Evolutionary conservation across 1,284 basidiomycete species (phyloP), one percentile per base, ranked within the genome.

Genomic region (Irpex sp.): DNA sequence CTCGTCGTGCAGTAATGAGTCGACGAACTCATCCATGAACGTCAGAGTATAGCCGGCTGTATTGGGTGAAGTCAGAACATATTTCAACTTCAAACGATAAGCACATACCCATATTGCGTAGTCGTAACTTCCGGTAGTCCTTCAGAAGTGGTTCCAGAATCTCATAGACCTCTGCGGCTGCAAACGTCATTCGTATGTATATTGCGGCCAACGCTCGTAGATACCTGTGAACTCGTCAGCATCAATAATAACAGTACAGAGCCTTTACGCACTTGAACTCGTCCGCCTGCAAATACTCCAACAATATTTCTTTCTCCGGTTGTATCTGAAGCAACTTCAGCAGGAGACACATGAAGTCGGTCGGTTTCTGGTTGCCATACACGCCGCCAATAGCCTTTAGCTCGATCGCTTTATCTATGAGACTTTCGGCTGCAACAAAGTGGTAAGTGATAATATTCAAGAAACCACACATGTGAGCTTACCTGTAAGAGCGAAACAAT

Each of bases 281-380:
- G 65, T 97, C 94, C 2, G 94, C 95, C 64, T 90, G 86, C 19
- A 99, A 80, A 73, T 99, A 99, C 72, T 98, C 97, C 4, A 97
- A 78, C 56, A 99, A 75, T 65, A 99, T 98, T 75, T 97, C 94
- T 73, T 95, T 95, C 77, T 98, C 94, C 0, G 97, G 97, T 73
- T 99, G 97, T 56, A 99, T 89, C 77, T 99, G 97, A 33, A 99
- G 81, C 61, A 99, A 82, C 75, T 99, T 99, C 68, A 98, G 82
- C 33, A 96, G 84, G 26, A 99, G 81, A 72, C 93, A 97, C 55
- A 98, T 80, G 77, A 96, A 98, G 69, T 94, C 88, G 4, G 94
- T 97, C 0, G 95, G 95, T 57, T 90, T 87, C 70, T 96, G 92
- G 76, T 97, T 97, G 59, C 89, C 90, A 76, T 93, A 97, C 31